Evolutionary conservation across 2,329 filamentous ascomycete genomes (phyloP).

Genomic region (Trichophyton simii): DNA sequence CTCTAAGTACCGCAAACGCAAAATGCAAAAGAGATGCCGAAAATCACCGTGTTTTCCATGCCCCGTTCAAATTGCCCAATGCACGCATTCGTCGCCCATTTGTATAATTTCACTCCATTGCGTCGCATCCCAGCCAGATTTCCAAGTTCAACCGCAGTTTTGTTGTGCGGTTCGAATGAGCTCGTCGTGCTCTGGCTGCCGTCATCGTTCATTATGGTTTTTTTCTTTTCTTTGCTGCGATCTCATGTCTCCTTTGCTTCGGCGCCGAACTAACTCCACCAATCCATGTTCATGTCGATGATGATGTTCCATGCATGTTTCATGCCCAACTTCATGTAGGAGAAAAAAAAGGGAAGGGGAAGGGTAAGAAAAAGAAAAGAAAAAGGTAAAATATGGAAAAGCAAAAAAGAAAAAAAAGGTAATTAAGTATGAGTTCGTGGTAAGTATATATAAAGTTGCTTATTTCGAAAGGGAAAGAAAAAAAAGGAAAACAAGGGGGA

Average conservation of each 20-base stretch:
- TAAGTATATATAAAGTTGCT: background rate
- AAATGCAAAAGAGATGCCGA: background rate
- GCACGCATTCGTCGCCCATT: background rate
- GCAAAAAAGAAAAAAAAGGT: background rate
- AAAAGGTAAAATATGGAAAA: background rate
- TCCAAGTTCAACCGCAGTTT: background rate
- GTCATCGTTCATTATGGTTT: background rate
- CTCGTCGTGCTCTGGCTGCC: background rate
- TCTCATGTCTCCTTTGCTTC: background rate
- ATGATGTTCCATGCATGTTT: conserved; percentile 2
- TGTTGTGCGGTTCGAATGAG: background rate
- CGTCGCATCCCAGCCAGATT: no score
- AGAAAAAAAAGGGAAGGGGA: background rate
- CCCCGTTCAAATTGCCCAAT: background rate
- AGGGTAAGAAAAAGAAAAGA: background rate
- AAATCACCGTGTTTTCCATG: background rate
- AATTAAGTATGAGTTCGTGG: background rate
- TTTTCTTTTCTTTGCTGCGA: background rate
- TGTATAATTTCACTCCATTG: background rate
- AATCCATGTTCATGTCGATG: background rate
- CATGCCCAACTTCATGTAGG: background rate
- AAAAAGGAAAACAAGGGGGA: background rate
- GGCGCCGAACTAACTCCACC: background rate
- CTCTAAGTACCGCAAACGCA: no score
- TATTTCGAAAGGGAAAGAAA: background rate